Percentiles rank a stretch among this genome's conserved stretches.
phyloP scores from a whole-genome alignment of 257 asterid species.

The Gardenia jasminoides region DNA sequence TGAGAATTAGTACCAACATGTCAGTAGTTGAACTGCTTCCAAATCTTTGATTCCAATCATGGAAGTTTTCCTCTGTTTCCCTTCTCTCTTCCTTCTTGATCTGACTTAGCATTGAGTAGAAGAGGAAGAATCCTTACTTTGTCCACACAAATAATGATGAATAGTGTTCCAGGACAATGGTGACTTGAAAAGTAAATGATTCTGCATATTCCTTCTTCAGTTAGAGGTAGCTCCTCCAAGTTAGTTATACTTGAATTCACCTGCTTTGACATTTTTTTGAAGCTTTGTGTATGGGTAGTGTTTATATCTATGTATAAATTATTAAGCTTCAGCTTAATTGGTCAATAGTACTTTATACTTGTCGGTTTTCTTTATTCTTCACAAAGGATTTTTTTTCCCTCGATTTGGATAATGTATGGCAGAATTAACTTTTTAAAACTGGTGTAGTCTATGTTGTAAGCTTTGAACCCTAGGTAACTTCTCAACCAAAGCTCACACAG shows the following conservation, averaged over 20 bases:
- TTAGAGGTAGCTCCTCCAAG: not conserved
- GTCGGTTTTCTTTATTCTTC: not conserved
- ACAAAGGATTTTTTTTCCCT: too few relatives aligned
- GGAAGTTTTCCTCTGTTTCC: not conserved
- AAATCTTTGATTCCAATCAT: too few relatives aligned
- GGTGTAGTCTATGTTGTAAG: not conserved
- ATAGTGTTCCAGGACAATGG: not conserved
- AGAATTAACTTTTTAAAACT: not conserved
- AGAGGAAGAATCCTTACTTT: not conserved
- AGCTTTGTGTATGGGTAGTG: not conserved
- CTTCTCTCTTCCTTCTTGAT: not conserved
- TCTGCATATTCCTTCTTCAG: not conserved
- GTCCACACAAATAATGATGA: not conserved
- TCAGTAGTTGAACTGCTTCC: not conserved
- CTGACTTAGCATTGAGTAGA: not conserved
- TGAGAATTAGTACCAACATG: not conserved
- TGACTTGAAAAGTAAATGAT: not conserved
- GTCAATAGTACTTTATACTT: not conserved
- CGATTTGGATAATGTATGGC: not conserved
- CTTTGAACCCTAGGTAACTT: not conserved
- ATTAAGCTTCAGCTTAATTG: not conserved
- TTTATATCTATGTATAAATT: not conserved
- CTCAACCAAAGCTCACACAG: not conserved
- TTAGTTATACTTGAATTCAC: not conserved
- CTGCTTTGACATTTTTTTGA: not conserved